Conservation (phyloP, 306 rosid genomes). For the Ochetophila trinervis region DNA sequence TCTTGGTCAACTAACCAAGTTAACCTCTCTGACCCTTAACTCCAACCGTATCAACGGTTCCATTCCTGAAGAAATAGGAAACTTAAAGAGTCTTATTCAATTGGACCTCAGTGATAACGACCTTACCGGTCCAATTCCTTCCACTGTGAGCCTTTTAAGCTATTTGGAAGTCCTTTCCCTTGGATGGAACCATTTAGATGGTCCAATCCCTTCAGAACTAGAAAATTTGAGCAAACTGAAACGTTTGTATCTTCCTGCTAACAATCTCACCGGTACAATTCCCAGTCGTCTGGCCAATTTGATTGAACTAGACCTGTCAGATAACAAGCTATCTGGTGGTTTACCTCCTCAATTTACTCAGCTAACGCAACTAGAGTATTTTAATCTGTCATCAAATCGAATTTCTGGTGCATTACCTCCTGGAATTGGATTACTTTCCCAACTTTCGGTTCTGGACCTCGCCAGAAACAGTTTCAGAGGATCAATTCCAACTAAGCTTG, state of each 20-base stretch:
- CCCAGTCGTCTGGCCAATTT: conserved; percentile 9
- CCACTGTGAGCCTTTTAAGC: conserved; percentile 3
- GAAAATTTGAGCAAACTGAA: neutral
- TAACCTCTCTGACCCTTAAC: too few relatives aligned
- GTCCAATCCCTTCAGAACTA: conserved; percentile 10
- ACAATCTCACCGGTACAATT: neutral
- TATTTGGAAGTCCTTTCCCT: conserved; percentile 5
- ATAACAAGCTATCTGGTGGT: neutral
- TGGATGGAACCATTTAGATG: conserved; percentile 5
- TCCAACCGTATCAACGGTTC: too few relatives aligned
- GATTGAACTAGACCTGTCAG: conserved; percentile 8
- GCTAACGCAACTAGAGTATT: conserved; percentile 9
- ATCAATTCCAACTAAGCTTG: neutral
- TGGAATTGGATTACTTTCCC: neutral
- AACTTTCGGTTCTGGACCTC: neutral
- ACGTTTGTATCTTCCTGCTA: conserved; percentile 1
- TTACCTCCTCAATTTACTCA: neutral
- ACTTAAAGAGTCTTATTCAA: too few relatives aligned
- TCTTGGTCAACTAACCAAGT: neutral
- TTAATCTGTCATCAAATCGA: conserved; percentile 5
- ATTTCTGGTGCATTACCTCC: conserved; percentile 4
- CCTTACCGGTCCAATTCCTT: conserved; percentile 11
- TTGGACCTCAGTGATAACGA: conserved; percentile 9
- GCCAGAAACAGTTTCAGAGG: neutral
- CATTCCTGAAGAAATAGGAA: too few relatives aligned